phyloP scores from a whole-genome alignment of 148 eudicot species.

The Pharnaceum exiguum region DNA sequence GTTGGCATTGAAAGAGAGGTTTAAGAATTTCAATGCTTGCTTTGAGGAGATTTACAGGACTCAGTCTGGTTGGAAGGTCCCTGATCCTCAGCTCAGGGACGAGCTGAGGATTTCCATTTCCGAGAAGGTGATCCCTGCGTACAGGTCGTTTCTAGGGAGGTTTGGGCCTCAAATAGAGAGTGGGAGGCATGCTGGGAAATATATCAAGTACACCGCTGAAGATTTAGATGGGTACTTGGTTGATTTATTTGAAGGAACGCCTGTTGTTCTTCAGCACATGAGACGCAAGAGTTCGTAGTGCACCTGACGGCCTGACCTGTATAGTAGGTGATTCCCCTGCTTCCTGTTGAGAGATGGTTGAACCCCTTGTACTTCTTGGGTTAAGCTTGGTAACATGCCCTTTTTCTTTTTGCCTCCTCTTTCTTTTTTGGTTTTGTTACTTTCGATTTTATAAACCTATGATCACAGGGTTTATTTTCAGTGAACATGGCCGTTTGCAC shows the following conservation, averaged over 20 bases:
- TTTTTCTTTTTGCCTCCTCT: conserved; percentile 12
- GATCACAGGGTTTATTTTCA: conserved; percentile 26
- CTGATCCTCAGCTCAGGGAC: conserved; percentile 81
- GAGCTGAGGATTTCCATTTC: conserved; percentile 92
- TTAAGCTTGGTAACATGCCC: conserved; percentile 32
- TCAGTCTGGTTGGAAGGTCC: conserved; percentile 90
- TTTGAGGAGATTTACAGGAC: conserved; percentile 84
- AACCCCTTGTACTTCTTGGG: conserved; percentile 20
- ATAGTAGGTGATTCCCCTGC: conserved; percentile 39
- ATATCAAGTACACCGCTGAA: conserved; percentile 87
- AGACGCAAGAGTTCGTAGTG: conserved; percentile 72
- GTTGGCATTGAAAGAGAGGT: conserved; percentile 72
- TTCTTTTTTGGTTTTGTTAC: conserved; percentile 7
- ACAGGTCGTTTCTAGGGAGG: conserved; percentile 82
- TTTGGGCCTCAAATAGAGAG: conserved; percentile 73
- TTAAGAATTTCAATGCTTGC: conserved; percentile 79
- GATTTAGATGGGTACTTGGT: conserved; percentile 79
- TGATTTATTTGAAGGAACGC: conserved; percentile 86
- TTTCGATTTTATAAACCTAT: conserved; percentile 30
- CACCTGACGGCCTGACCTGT: conserved; percentile 17
- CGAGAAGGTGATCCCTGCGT: conserved; percentile 81
- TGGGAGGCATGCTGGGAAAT: conserved; percentile 72
- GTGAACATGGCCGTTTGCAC: conserved; percentile 25
- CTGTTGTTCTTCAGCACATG: conserved; percentile 57
- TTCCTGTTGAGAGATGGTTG: conserved; percentile 24